Base-by-base conservation (phyloP, 1,284 basidiomycete genomes). In the Heliocybe sulcata region DNA sequence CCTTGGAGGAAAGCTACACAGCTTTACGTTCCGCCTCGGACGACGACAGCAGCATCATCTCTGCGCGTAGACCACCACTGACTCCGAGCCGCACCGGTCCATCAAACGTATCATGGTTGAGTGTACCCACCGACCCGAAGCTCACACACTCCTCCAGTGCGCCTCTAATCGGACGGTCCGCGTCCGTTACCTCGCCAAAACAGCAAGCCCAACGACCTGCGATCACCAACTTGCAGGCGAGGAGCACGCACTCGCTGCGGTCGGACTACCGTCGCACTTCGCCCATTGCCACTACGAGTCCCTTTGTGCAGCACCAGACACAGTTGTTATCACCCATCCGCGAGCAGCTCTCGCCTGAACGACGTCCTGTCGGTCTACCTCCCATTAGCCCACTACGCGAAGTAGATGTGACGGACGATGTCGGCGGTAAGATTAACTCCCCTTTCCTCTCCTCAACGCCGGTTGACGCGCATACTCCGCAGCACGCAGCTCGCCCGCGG, bases 211-310 rank as follows among this genome's bases (percentile, higher is more conserved):
- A 22, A 49, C 10, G 47, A 29, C 22, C 10, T 25, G 23, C 47
- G 29, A 29, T 16, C 47, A 26, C 23, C 14, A 16, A 49, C 27
- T 16, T 49, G 27, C 27, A 49, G 27, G 47, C 22, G 47, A 20
- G n/a, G 27, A 49, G 47, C 27, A 49, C 47, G 27, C 47, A 49
- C 27, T 49, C 47, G 3, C 47, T 49, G 27, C 47, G 47, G 27
- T n/a, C 25, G 22, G 47, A 49, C 27, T 29, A 49, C 27, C 47
- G 47, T 16, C 38, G 38, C 38, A 20, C 19, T 3, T 42, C 38
- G 38, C 38, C 38, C 38, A 49, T 29, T 22, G 16, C 27, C 9
- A 29, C 23, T 4, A 22, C 23, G 47, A 49, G 12, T 22, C 47
- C 27, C 9, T 49, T 49, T 22, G 23, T 12, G 12, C 16, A 3